These are phyloP conservation scores for Berberis thunbergii DNA, from an alignment of 164 flowering plant genomes.

Conservation along the genomic window DNA sequence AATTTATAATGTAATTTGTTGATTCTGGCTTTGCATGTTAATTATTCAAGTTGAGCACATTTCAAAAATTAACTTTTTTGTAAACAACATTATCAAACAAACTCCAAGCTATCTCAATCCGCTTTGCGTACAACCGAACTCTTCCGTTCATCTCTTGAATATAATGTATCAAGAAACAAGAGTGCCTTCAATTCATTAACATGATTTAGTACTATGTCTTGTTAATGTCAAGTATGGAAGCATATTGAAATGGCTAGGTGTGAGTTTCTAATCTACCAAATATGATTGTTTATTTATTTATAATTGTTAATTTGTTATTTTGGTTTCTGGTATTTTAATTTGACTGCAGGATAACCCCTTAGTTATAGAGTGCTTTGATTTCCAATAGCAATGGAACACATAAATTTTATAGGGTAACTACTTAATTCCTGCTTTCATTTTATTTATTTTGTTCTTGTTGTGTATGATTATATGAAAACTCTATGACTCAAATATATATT, in stretches of 20 bases:
- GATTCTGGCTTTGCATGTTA: not conserved
- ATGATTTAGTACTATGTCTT: not conserved
- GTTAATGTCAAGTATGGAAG: not conserved
- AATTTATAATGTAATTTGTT: not conserved
- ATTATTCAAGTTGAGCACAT: not conserved
- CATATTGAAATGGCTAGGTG: no score
- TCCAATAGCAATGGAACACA: conserved; percentile 76
- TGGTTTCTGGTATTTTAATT: not conserved
- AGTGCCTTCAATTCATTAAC: not conserved
- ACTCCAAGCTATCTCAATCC: not conserved
- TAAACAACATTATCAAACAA: not conserved
- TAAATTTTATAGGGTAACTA: conserved; percentile 66
- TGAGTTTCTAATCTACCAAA: no score
- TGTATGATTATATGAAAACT: not conserved
- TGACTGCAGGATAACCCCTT: conserved; percentile 76
- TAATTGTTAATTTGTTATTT: not conserved
- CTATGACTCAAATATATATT: not conserved
- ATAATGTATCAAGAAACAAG: not conserved
- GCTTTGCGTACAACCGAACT: not conserved
- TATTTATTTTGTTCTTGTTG: not conserved
- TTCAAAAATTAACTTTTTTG: not conserved
- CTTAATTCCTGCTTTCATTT: not conserved
- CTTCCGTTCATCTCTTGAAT: not conserved
- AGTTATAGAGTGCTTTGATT: conserved; percentile 83
- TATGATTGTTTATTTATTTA: no score